Conservation (phyloP, 164 flowering plant species). For the Aristolochia californica region DNA sequence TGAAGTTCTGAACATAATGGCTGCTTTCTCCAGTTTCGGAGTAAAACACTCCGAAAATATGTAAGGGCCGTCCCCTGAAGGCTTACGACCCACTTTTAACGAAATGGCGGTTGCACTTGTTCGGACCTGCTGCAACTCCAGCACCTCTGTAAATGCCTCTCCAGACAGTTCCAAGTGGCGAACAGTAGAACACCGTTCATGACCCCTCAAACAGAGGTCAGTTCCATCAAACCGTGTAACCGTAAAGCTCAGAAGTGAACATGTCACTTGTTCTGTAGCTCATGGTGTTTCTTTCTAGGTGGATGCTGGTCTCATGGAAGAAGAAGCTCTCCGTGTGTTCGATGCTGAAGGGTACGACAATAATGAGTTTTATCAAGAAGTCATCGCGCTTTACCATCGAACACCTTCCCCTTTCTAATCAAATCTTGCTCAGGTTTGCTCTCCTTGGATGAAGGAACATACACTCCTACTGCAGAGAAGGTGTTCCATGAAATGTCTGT, state of each 20-base stretch:
- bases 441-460: conserved; percentile 31
- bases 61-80: neutral
- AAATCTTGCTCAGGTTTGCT: conserved; percentile 37
- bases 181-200: neutral
- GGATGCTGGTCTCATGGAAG: conserved; percentile 32
- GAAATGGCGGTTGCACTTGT: conserved; percentile 11
- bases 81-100: too few species aligned
- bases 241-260: conserved; percentile 1
- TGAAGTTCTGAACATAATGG: neutral
- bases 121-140: conserved; percentile 10
- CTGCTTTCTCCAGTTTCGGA: neutral
- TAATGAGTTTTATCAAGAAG: conserved; percentile 9
- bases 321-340: conserved; percentile 41
- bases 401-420: conserved; percentile 42
- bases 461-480: conserved; percentile 35
- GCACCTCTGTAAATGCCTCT: conserved; percentile 2
- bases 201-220: neutral
- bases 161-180: too few species aligned
- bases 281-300: conserved; percentile 14
- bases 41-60: neutral
- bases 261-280: conserved; percentile 9
- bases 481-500: conserved; percentile 47
- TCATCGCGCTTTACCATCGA: conserved; percentile 10
- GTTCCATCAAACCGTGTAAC: neutral
- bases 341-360: conserved; percentile 25